Evolutionary conservation across 2,329 filamentous ascomycete genomes (phyloP), one percentile per base, ranked within the genome.

Genomic region (Ceratocystis alfenasii): DNA sequence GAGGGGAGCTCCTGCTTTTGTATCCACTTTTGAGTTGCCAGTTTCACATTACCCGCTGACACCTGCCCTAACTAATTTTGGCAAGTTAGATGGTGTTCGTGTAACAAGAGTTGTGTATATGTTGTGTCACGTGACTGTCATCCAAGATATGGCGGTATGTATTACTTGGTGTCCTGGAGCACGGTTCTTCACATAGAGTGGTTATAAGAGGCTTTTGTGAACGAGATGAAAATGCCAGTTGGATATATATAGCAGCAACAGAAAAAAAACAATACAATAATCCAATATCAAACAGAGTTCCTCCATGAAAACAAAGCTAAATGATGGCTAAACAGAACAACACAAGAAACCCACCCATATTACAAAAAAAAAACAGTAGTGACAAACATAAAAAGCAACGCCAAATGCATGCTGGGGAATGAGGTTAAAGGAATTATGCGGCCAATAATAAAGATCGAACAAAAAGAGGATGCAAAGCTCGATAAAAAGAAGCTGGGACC

Each of bases 361-460:
- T 48, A 46, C 45, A 28, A n/a, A 36, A 41, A 22, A n/a, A n/a
- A 22, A 33, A 50, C n/a, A 25, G 36, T 12, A 45, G 22, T 7
- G 44, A 63, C 8, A 63, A 22, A 63, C 30, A 63, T 30, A 44
- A 53, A 36, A 64, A 22, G 33, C 28, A 64, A 55, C 62, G 62
- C 62, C 62, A 25, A 36, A 25, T 28, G 45, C 64, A 62, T 61
- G 55, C 28, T 61, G 7, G 30, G 25, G 25, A 45, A 41, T 48
- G 25, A 50, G 45, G 17, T 17, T 28, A 44, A 60, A 7, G 25
- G n/a, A 53, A 50, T n/a, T 41, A 53, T 48, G 17, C 33, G 8
- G 28, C 45, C 12, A 25, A 25, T 6, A 61, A 60, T 20, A 36
- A 36, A 46, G 3, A 41, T 36, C 7, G 48, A 60, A 17, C 8